Percentiles rank a stretch among this genome's conserved stretches.
Evolutionary conservation across 2,329 filamentous ascomycete species (phyloP).

Genomic region (Alternaria ventricosa): DNA sequence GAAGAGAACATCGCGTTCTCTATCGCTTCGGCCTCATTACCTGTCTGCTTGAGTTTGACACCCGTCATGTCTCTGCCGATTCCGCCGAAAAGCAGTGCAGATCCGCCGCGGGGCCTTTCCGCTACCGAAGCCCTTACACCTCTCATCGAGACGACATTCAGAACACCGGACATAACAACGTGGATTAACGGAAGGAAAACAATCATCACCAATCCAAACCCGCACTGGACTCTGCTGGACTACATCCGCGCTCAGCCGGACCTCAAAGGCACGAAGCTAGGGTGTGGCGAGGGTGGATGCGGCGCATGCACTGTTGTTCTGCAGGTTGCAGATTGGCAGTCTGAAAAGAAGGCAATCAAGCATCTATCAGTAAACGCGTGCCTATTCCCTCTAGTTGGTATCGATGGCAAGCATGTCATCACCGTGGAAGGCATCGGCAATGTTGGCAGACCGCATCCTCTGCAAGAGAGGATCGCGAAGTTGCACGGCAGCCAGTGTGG

Average conservation of each 20-base stretch:
- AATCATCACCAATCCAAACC: conserved; percentile 82
- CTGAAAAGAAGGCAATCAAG: conserved; percentile 83
- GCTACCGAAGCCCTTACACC: conserved; percentile 59
- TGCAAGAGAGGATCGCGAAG: conserved; percentile 88
- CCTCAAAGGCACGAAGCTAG: conserved; percentile 92
- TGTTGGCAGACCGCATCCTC: conserved; percentile 81
- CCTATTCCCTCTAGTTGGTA: conserved; percentile 83
- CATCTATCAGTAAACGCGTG: conserved; percentile 96
- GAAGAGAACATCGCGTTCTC: neutral
- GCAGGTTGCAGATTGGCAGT: conserved; percentile 62
- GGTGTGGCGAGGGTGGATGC: conserved; percentile 93
- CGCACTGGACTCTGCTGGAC: conserved; percentile 87
- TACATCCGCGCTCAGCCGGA: conserved; percentile 84
- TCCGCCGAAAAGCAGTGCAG: conserved; percentile 38
- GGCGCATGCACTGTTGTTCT: conserved; percentile 87
- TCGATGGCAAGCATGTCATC: conserved; percentile 97
- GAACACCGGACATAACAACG: conserved; percentile 75
- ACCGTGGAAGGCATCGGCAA: conserved; percentile 94
- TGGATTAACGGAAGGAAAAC: conserved; percentile 91
- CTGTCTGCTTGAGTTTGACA: neutral
- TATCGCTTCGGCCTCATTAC: neutral
- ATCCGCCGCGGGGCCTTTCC: conserved; percentile 31
- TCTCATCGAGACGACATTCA: conserved; percentile 79
- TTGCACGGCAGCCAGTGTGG: conserved; percentile 91
- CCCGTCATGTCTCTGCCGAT: conserved; percentile 37